These are phyloP conservation scores for Candida tibetensis DNA, from an alignment of 805 yeast species.

Conservation along the genomic window DNA sequence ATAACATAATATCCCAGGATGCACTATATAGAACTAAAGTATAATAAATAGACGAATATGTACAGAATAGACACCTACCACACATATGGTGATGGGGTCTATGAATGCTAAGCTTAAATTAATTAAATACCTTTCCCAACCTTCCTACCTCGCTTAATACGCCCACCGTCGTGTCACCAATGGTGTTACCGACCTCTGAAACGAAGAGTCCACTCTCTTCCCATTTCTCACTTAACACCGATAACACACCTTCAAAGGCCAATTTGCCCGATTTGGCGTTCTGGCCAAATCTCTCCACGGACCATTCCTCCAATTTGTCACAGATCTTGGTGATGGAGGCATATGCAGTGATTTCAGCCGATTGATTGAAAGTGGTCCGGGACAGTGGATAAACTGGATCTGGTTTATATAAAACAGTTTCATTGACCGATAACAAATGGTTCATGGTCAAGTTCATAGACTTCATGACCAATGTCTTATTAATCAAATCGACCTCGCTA, in stretches of 20 bases:
- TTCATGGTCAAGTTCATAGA: conserved; percentile 85
- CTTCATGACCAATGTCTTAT: conserved; percentile 68
- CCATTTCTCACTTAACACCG: conserved; percentile 46
- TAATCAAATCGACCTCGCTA: conserved; percentile 71
- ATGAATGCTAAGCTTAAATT: not conserved
- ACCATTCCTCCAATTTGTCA: conserved; percentile 88
- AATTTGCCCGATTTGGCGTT: conserved; percentile 78
- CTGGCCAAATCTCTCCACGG: conserved; percentile 81
- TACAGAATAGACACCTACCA: not conserved
- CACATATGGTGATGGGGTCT: not conserved
- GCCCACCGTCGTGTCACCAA: conserved; percentile 16
- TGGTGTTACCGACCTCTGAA: conserved; percentile 21
- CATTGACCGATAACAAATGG: conserved; percentile 73
- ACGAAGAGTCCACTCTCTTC: conserved; percentile 39
- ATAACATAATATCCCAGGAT: not conserved
- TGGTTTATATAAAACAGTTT: conserved; percentile 80
- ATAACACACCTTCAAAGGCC: conserved; percentile 82
- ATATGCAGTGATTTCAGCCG: conserved; percentile 86
- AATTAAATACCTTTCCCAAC: conserved; percentile 13
- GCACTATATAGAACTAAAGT: not conserved
- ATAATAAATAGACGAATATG: not conserved
- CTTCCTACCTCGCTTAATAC: conserved; percentile 18
- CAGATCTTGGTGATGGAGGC: conserved; percentile 68
- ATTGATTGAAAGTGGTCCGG: conserved; percentile 69
- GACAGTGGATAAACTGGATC: conserved; percentile 48